Evolutionary conservation across 306 rosid species (phyloP).

Genomic region (Lathyrus tuberosus): DNA sequence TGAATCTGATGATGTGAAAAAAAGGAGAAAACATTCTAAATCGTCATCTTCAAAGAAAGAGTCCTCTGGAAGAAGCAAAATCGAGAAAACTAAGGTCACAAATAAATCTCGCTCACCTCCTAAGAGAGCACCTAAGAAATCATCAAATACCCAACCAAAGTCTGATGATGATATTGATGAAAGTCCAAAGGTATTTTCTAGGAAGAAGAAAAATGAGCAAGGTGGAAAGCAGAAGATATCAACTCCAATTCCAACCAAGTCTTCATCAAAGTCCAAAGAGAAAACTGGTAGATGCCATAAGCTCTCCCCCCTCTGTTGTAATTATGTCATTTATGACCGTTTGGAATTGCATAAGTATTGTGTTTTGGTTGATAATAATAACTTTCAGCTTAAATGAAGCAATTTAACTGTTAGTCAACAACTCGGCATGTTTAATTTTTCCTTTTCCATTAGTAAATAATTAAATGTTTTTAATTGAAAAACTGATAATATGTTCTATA

Average conservation of each 20-base stretch:
- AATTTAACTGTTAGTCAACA: neutral
- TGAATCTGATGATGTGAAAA: constrained; percentile 67
- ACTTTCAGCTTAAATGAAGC: constrained; percentile 20
- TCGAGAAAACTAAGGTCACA: constrained; percentile 50
- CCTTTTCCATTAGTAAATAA: constrained; percentile 8
- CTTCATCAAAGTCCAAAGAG: constrained; percentile 61
- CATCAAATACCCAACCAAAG: constrained; percentile 50
- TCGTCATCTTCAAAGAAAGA: constrained; percentile 64
- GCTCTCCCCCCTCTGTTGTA: constrained; percentile 32
- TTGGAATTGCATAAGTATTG: neutral
- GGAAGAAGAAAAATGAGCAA: constrained; percentile 74
- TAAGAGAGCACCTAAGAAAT: constrained; percentile 56
- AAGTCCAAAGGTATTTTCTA: constrained; percentile 83
- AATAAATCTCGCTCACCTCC: constrained; percentile 58
- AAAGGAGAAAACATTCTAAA: constrained; percentile 44
- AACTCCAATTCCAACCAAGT: constrained; percentile 49
- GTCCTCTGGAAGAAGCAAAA: constrained; percentile 59
- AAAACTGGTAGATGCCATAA: constrained; percentile 59
- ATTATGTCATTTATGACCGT: constrained; percentile 27
- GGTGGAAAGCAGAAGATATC: constrained; percentile 53
- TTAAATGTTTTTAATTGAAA: constrained; percentile 8
- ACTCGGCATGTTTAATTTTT: constrained; percentile 3
- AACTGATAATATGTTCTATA: neutral
- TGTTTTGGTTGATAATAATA: constrained; percentile 1
- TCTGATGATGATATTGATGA: constrained; percentile 62